Evolutionary conservation across 169 alveolate species (phyloP).

Genomic region (Plasmodium ovale): DNA sequence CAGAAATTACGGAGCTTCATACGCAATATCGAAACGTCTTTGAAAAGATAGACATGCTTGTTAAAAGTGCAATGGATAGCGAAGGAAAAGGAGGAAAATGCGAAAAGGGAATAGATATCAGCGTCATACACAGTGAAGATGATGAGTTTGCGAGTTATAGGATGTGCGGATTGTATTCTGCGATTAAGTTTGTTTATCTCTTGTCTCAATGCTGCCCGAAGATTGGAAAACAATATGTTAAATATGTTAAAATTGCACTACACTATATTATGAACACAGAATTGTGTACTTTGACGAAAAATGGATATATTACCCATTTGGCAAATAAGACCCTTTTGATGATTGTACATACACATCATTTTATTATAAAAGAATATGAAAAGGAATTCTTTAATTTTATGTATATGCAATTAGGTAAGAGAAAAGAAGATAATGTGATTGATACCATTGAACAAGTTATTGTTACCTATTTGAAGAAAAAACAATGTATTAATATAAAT

Average conservation of each 20-base stretch:
- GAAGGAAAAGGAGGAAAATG: too few species aligned
- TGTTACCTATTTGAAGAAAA: constrained; percentile 54
- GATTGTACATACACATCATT: constrained; percentile 11
- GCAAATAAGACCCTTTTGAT: constrained; percentile 13
- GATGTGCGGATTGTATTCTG: constrained; percentile 1
- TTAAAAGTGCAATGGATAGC: constrained; percentile 26
- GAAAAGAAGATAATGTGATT: background rate
- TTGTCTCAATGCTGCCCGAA: constrained; percentile 2
- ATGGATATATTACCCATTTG: background rate
- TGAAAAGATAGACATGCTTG: constrained; percentile 40
- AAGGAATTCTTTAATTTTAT: constrained; percentile 53
- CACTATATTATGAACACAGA: background rate
- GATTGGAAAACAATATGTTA: constrained; percentile 4
- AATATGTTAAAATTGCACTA: constrained; percentile 24
- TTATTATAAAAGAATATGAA: constrained; percentile 52
- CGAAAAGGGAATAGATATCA: too few species aligned
- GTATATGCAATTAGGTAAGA: constrained; percentile 43
- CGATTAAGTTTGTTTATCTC: constrained; percentile 13
- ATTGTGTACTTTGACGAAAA: background rate
- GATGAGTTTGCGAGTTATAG: background rate
- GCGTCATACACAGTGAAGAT: background rate
- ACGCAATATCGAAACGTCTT: background rate
- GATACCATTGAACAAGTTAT: constrained; percentile 10
- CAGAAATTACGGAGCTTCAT: background rate
- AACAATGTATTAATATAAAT: constrained; percentile 31